Conservation (phyloP, 2,329 filamentous ascomycete species). For the Cercospora zeina region DNA sequence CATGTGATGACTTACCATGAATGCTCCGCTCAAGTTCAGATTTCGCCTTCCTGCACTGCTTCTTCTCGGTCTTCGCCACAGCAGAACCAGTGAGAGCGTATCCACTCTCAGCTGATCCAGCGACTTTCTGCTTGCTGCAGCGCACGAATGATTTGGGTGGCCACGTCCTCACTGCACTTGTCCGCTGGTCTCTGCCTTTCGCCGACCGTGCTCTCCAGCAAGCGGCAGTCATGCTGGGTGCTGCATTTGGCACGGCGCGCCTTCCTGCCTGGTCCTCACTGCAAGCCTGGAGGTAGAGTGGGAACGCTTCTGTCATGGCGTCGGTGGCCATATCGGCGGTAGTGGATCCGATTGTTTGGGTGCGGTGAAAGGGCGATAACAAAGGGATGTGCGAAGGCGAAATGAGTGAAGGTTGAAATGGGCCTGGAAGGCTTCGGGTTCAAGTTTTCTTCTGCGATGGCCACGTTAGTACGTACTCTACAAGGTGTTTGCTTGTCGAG, state of each 20-base stretch:
- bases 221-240: slow-evolving; percentile 24
- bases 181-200: neutral
- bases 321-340: slow-evolving; percentile 29
- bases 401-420: slow-evolving; percentile 15
- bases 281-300: slow-evolving; percentile 25
- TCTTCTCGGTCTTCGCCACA: slow-evolving; percentile 24
- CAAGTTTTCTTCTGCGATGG: neutral
- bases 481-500: neutral
- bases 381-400: slow-evolving; percentile 35
- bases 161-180: slow-evolving; percentile 17
- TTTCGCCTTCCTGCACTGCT: slow-evolving; percentile 28
- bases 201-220: slow-evolving; percentile 3
- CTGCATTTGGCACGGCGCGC: slow-evolving; percentile 22
- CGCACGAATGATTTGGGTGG: slow-evolving; percentile 21
- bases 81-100: neutral
- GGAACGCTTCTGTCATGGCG: slow-evolving; percentile 25
- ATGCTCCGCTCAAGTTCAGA: slow-evolving; percentile 14
- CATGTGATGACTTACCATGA: slow-evolving; percentile 19
- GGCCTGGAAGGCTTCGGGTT: neutral
- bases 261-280: slow-evolving; percentile 8
- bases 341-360: slow-evolving; percentile 33
- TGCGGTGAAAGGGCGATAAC: slow-evolving; percentile 31
- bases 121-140: slow-evolving; percentile 19
- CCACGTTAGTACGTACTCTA: neutral
- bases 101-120: neutral